Evolutionary conservation across 2,329 filamentous ascomycete genomes (phyloP).

Genomic region (Beauveria scarabaeidicola): DNA sequence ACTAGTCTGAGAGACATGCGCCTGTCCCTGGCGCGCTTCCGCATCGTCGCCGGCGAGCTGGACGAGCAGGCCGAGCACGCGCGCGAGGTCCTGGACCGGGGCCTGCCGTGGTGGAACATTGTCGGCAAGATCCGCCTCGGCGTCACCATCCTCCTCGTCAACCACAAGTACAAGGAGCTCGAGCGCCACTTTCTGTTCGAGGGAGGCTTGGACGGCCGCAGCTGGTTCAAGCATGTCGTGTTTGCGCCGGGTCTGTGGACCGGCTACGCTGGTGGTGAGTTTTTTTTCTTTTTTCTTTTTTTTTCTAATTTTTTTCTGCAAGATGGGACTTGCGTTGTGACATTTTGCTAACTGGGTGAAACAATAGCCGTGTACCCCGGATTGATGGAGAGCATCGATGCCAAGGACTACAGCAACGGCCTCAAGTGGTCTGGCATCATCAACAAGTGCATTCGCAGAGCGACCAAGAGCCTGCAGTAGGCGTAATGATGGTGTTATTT

Average conservation of each 20-base stretch:
- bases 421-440: constrained; percentile 53
- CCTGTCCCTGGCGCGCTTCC: constrained; percentile 28
- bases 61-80: constrained; percentile 36
- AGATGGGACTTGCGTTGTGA: too few relatives aligned
- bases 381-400: constrained; percentile 53
- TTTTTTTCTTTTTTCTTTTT: background rate
- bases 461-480: constrained; percentile 30
- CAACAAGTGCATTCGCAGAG: constrained; percentile 38
- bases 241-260: constrained; percentile 91
- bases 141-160: constrained; percentile 56
- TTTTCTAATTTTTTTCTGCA: too few relatives aligned
- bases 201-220: constrained; percentile 66
- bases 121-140: constrained; percentile 58
- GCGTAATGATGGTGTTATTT: background rate
- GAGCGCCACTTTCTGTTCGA: constrained; percentile 73
- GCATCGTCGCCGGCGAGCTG: constrained; percentile 32
- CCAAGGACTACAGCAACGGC: constrained; percentile 48
- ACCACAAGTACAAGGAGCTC: constrained; percentile 74
- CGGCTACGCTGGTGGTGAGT: constrained; percentile 70
- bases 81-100: constrained; percentile 34
- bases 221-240: constrained; percentile 92
- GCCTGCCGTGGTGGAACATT: constrained; percentile 73
- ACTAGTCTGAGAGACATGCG: constrained; percentile 31
- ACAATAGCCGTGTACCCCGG: constrained; percentile 51
- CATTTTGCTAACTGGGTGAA: constrained; percentile 8